phyloP scores from a whole-genome alignment of 305 asterid genomes.

The Plantago coronopus region DNA sequence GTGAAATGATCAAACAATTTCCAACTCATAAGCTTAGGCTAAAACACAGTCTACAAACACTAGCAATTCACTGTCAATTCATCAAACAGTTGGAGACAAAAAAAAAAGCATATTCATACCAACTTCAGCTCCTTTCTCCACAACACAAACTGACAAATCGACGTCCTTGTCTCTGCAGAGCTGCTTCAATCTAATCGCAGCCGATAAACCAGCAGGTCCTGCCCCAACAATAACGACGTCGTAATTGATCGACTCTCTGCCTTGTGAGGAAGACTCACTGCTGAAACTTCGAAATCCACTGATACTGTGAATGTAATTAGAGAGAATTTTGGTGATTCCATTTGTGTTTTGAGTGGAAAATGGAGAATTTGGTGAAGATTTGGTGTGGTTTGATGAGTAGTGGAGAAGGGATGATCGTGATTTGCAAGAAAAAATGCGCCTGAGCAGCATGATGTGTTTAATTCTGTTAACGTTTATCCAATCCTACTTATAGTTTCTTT shows the following conservation, averaged over 20 bases:
- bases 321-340: too few relatives aligned
- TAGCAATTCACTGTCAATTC: background rate
- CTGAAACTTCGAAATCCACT: conserved; percentile 37
- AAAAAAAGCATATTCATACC: conserved; percentile 44
- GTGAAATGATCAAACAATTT: too few relatives aligned
- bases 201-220: conserved; percentile 96
- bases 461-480: too few relatives aligned
- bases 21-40: too few relatives aligned
- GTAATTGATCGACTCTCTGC: conserved; percentile 69
- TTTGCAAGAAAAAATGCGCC: too few relatives aligned
- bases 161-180: conserved; percentile 66
- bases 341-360: too few relatives aligned
- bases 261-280: conserved; percentile 35
- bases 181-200: conserved; percentile 88
- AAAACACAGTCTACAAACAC: background rate
- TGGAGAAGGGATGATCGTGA: too few relatives aligned
- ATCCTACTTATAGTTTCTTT: too few relatives aligned
- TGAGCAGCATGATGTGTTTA: too few relatives aligned
- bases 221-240: conserved; percentile 97
- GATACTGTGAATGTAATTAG: conserved; percentile 20
- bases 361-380: too few relatives aligned
- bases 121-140: conserved; percentile 97
- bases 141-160: conserved; percentile 87
- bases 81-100: background rate
- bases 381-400: too few relatives aligned